These are phyloP conservation scores for Syzygium aromaticum DNA, from an alignment of 345 rosid species.

Conservation along the genomic window DNA sequence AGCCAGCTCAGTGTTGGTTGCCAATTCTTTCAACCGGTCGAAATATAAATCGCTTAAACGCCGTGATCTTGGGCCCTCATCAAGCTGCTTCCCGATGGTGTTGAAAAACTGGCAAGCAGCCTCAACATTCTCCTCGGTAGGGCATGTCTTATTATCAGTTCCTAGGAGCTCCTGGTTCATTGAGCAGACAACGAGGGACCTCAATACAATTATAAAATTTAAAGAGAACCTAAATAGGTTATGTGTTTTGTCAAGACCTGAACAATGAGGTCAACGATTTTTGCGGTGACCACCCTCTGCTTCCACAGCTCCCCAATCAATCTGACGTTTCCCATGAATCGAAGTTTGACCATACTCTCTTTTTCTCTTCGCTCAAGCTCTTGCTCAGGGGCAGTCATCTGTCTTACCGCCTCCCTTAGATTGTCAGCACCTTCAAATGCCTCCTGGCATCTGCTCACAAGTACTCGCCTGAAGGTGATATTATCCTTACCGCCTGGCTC, in stretches of 20 bases:
- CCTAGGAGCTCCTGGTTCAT: slow-evolving; percentile 73
- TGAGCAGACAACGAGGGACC: background rate
- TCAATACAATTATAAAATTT: background rate
- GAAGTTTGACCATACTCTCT: slow-evolving; percentile 63
- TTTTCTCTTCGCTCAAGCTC: slow-evolving; percentile 76
- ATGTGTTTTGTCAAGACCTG: slow-evolving; percentile 24
- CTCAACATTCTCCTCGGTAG: slow-evolving; percentile 83
- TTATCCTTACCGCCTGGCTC: background rate
- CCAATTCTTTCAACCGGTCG: slow-evolving; percentile 44
- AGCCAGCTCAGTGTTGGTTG: slow-evolving; percentile 46
- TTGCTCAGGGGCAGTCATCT: slow-evolving; percentile 68
- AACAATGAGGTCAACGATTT: slow-evolving; percentile 68
- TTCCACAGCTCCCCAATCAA: slow-evolving; percentile 90
- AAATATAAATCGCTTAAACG: slow-evolving; percentile 56
- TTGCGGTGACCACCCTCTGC: slow-evolving; percentile 90
- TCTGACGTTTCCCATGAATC: slow-evolving; percentile 78
- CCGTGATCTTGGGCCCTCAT: slow-evolving; percentile 52
- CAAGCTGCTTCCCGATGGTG: slow-evolving; percentile 84
- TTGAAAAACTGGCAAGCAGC: slow-evolving; percentile 78
- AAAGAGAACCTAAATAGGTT: background rate
- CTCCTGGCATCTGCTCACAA: background rate
- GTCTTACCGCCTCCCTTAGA: slow-evolving; percentile 12
- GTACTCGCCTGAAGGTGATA: background rate
- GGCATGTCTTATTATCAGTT: slow-evolving; percentile 42
- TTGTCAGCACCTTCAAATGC: slow-evolving; percentile 6